Evolutionary conservation across 495 filamentous ascomycete genomes (phyloP), one percentile per base, ranked within the genome.

Genomic region (Stereocaulon alpinum): DNA sequence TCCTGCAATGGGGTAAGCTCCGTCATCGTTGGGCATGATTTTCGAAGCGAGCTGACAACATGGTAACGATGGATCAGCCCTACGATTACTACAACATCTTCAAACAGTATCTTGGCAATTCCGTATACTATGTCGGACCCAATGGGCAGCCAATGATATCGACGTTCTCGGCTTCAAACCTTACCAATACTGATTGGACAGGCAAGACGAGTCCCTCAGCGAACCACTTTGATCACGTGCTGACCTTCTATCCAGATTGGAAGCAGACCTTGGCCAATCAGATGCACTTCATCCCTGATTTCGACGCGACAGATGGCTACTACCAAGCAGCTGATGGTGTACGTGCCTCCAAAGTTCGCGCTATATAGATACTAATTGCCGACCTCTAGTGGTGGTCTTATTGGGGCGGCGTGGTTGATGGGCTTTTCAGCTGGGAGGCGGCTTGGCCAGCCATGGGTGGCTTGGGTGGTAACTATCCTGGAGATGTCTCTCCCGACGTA

Each of bases 351-450:
- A 30, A 0, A 24, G 17, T 29, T 12, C 17, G 6, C 24, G 7
- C 11, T 9, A 6, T 3, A 15, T 10, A 48, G 18, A n/a, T 12
- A 15, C 17, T 41, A 20, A 17, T 22, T 22, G 18, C 18, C 9
- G 27, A 11, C 24, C n/a, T 32, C 17, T 34, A 59, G 59, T 61
- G 59, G 59, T 61, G 59, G 61, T 52, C 49, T 15, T 51, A 40
- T 5, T 60, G 61, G 56, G 61, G 56, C 20, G 60, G 56, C 6
- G 54, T 71, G 41, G 62, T 69, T 0, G 68, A 72, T 60, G 71
- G 69, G 22, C 37, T 63, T 29, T 73, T 72, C 42, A 71, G 68
- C 40, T 73, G 71, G 70, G 71, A 73, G 51, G 55, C 70, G 0
- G 69, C 68, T 2, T 73, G 71, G 71, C 71, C 71, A 6, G 27